These are phyloP conservation scores for Tolypocladium tundrense DNA, from an alignment of 2,329 filamentous ascomycete species.

Conservation along the genomic window DNA sequence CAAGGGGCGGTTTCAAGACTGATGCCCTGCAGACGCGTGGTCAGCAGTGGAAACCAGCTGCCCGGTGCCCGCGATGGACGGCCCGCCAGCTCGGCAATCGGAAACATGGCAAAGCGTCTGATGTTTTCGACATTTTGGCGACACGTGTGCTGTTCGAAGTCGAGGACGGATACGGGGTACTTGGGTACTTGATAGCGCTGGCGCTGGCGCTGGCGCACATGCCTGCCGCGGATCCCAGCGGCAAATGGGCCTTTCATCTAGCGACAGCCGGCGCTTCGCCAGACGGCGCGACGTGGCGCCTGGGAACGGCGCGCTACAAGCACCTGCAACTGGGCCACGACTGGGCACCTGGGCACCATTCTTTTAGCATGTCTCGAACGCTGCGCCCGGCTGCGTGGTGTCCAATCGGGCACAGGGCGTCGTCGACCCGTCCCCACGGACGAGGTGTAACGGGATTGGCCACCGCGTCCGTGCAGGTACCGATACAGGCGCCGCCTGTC, in stretches of 20 bases:
- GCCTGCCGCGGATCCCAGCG: neutral
- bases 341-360: neutral
- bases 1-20: neutral
- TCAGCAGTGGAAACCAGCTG: neutral
- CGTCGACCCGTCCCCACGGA: neutral
- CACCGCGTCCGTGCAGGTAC: neutral
- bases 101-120: neutral
- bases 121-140: neutral
- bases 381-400: neutral
- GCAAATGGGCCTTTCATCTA: neutral
- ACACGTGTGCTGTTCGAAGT: neutral
- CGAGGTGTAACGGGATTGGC: neutral
- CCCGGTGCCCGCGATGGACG: neutral
- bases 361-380: neutral
- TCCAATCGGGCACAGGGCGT: neutral
- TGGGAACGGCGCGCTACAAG: neutral
- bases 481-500: neutral
- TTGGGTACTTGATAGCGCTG: too few relatives aligned
- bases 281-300: neutral
- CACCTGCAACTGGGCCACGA: too few relatives aligned
- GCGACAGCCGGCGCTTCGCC: neutral
- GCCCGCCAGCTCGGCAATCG: neutral
- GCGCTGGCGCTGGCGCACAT: neutral
- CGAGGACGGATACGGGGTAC: too few relatives aligned
- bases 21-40: neutral